Conservation (phyloP, 352 stramenopile species). For the Globisporangium perplexum region DNA sequence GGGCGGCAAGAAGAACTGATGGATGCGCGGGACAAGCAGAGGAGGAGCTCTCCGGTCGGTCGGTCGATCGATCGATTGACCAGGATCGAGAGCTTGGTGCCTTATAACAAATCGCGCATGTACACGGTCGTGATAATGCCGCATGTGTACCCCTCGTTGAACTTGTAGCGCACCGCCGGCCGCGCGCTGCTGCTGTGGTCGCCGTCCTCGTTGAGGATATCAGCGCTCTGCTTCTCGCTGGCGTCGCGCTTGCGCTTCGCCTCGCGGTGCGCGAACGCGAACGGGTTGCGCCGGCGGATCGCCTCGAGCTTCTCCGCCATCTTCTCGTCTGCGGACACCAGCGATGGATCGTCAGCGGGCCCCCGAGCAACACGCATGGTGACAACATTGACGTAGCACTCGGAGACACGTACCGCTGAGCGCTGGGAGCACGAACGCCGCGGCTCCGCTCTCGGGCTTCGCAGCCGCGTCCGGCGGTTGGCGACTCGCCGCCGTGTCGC, state of each 20-base stretch:
- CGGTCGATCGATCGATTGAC: too few relatives aligned
- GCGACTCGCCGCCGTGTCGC: background rate
- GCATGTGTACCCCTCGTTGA: constrained; percentile 89
- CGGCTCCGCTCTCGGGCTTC: too few relatives aligned
- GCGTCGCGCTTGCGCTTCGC: constrained; percentile 66
- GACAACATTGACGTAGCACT: background rate
- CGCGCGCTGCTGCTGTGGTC: constrained; percentile 16
- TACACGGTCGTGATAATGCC: constrained; percentile 87
- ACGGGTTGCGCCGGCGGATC: constrained; percentile 67
- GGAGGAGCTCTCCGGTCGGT: too few relatives aligned
- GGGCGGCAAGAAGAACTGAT: constrained; percentile 37
- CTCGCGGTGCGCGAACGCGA: constrained; percentile 77
- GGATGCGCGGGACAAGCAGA: background rate
- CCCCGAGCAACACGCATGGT: background rate
- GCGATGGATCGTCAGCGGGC: background rate
- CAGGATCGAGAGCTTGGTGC: background rate
- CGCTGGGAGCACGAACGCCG: constrained; percentile 41
- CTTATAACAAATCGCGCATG: constrained; percentile 80
- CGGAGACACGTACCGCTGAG: constrained; percentile 37
- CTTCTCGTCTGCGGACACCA: constrained; percentile 33
- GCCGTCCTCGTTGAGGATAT: constrained; percentile 12
- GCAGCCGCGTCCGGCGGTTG: background rate
- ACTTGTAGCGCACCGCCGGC: constrained; percentile 79
- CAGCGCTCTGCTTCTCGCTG: constrained; percentile 33
- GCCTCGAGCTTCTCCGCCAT: constrained; percentile 54